phyloP scores from a whole-genome alignment of 1,139 yeast species.

The Candida buenavistaensis region DNA sequence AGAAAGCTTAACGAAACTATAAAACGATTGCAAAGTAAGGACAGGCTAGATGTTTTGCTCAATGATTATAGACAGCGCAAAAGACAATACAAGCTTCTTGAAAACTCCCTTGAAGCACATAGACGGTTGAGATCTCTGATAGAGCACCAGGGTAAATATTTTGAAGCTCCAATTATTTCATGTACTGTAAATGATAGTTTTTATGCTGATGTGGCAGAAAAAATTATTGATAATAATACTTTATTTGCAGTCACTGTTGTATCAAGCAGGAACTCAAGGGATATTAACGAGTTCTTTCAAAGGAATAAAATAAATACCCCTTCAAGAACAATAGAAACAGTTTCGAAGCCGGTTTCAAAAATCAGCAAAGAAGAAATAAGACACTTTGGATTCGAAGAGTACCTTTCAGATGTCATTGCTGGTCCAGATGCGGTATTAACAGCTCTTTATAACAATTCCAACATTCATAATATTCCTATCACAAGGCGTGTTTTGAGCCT shows the following conservation, averaged over 20 bases:
- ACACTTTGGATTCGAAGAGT: constrained; percentile 75
- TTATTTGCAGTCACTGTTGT: constrained; percentile 48
- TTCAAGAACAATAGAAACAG: constrained; percentile 26
- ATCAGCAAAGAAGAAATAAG: constrained; percentile 34
- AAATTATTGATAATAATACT: constrained; percentile 54
- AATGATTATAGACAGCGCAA: constrained; percentile 21
- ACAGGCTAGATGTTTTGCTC: constrained; percentile 46
- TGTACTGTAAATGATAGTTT: constrained; percentile 51
- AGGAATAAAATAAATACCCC: constrained; percentile 35
- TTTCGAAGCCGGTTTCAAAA: constrained; percentile 16
- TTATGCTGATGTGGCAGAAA: constrained; percentile 58
- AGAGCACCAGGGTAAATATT: constrained; percentile 43
- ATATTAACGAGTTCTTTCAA: constrained; percentile 30
- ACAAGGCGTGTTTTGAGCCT: constrained; percentile 42
- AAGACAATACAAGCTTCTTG: constrained; percentile 27
- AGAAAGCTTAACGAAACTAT: constrained; percentile 18
- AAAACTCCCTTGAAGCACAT: constrained; percentile 34
- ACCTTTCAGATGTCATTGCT: constrained; percentile 62
- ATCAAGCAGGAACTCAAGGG: constrained; percentile 25
- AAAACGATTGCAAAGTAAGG: constrained; percentile 44
- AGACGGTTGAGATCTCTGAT: constrained; percentile 26
- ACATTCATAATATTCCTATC: constrained; percentile 66
- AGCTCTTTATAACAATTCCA: constrained; percentile 66
- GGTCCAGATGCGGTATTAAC: constrained; percentile 78
- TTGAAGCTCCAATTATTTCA: constrained; percentile 77